These are phyloP conservation scores for Micractinium sp. DNA, from an alignment of 139 green algal species.

Conservation along the genomic window DNA sequence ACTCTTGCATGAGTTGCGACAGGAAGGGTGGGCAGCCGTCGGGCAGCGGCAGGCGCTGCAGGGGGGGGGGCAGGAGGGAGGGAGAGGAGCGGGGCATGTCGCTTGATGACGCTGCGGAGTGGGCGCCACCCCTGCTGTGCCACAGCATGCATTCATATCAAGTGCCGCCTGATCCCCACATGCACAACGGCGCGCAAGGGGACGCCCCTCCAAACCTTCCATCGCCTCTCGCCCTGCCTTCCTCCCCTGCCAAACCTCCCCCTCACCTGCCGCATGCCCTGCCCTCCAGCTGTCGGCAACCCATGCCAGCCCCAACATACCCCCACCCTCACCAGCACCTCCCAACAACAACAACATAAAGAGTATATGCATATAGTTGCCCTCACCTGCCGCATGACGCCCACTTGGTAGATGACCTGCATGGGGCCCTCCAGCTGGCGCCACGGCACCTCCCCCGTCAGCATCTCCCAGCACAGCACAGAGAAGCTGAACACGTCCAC, in stretches of 20 bases:
- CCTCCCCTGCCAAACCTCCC: too few species aligned
- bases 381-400: constrained; percentile 16
- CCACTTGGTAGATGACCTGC: constrained; percentile 79
- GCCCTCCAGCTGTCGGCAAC: background rate
- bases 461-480: constrained; percentile 81
- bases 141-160: background rate
- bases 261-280: too few species aligned
- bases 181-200: background rate
- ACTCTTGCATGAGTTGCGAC: constrained; percentile 63
- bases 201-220: too few species aligned
- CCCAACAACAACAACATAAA: too few species aligned
- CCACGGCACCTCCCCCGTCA: constrained; percentile 77
- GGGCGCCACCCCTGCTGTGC: too few species aligned
- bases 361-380: too few species aligned
- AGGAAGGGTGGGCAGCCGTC: constrained; percentile 49
- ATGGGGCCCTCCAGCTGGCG: constrained; percentile 69
- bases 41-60: constrained; percentile 65
- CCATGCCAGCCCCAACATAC: too few species aligned
- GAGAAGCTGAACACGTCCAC: constrained; percentile 64
- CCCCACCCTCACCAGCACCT: too few species aligned
- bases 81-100: too few species aligned
- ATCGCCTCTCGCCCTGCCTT: too few species aligned
- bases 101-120: background rate
- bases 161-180: too few species aligned
- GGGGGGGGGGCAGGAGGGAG: background rate